Evolutionary conservation across 352 stramenopile genomes (phyloP).

Genomic region (Phytophthora rubi): DNA sequence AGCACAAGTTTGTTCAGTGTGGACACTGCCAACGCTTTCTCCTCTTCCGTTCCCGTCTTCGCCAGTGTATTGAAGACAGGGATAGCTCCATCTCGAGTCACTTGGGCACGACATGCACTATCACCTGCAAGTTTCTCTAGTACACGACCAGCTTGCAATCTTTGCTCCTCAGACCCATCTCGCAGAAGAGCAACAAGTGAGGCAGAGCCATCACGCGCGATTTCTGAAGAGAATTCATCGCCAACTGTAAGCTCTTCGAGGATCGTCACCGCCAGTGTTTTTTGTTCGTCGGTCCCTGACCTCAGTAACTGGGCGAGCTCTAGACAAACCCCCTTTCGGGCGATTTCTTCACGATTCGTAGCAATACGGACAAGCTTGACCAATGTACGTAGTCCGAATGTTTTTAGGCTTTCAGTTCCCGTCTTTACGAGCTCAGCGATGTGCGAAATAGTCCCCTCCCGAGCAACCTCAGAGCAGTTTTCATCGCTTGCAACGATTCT

Average conservation of each 20-base stretch:
- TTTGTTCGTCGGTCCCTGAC: background rate
- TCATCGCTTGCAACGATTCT: background rate
- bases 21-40: background rate
- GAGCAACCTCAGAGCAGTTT: background rate
- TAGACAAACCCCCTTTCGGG: background rate
- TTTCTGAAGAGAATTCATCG: background rate
- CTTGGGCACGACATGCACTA: background rate
- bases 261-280: background rate
- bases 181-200: background rate
- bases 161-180: background rate
- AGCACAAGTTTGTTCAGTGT: background rate
- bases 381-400: background rate
- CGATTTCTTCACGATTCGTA: background rate
- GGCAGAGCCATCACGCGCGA: background rate
- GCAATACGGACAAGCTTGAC: background rate
- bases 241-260: background rate
- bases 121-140: background rate
- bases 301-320: background rate
- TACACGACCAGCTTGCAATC: background rate
- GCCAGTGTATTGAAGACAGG: background rate
- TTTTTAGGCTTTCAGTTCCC: background rate
- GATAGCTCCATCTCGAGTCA: background rate
- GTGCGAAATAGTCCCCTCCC: background rate
- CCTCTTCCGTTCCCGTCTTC: background rate
- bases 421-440: background rate